phyloP scores from a whole-genome alignment of 305 asterid species.

The Fraxinus ornus region DNA sequence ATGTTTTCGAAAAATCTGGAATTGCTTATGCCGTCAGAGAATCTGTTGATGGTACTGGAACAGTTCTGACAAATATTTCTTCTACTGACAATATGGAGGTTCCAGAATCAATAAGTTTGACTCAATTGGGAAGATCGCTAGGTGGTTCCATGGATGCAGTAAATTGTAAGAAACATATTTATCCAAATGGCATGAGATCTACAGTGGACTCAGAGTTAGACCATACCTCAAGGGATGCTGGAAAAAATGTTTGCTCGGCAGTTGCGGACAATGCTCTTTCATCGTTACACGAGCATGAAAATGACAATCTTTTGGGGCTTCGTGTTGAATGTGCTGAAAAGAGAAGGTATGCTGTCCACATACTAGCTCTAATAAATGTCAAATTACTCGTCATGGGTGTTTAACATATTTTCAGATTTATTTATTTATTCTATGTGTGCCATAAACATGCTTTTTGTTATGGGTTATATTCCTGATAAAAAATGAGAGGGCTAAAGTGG shows the following conservation, averaged over 20 bases:
- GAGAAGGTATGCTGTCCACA: conserved; percentile 26
- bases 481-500: conserved; percentile 3
- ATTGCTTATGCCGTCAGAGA: conserved; percentile 13
- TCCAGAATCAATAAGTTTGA: conserved; percentile 18
- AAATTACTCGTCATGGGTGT: not conserved
- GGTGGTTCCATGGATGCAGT: conserved; percentile 4
- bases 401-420: not conserved
- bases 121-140: conserved; percentile 8
- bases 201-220: conserved; percentile 1
- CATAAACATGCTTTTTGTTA: not conserved
- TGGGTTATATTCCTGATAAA: not conserved
- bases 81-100: conserved; percentile 10
- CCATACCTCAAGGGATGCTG: not conserved
- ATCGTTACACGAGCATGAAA: conserved; percentile 13
- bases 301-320: conserved; percentile 18
- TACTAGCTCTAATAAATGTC: not conserved
- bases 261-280: conserved; percentile 12
- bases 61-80: conserved; percentile 14
- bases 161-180: conserved; percentile 5
- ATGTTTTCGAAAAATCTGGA: conserved; percentile 15
- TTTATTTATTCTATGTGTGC: not conserved
- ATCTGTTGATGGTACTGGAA: conserved; percentile 13
- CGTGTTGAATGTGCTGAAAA: conserved; percentile 31
- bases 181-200: conserved; percentile 1
- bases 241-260: not conserved